Base-by-base conservation (phyloP, 2,329 filamentous ascomycete genomes). In the Emmonsia crescens region DNA sequence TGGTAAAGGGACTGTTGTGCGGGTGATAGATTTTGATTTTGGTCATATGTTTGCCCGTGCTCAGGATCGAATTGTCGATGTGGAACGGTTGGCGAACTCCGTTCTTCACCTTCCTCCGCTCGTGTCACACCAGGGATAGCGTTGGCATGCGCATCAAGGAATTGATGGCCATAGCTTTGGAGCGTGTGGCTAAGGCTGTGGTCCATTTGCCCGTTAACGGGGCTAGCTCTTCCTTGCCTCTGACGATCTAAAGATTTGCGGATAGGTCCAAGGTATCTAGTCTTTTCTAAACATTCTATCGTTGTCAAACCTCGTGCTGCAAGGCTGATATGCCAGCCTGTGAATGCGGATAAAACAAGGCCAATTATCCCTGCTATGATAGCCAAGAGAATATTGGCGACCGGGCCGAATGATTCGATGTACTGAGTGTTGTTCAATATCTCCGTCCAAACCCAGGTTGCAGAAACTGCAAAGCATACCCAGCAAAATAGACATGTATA, bases 251-350 rank as follows among this genome's bases (percentile, higher is more conserved):
- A 82, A 57, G 83, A 83, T 71, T 85, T 85, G 61, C 88, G 83
- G 63, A 96, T 73, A 0, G 91, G 90, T 10, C 89, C 91, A 8
- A 96, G 82, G 75, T 99, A 99, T 61, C 94, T 84, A 1, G 93
- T 97, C 79, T 94, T 96, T 75, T 99, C 94, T 63, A 99, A 79
- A 69, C 89, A 96, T 74, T 99, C 94, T 63, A 99, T 96, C 2
- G 94, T 99, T 0, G 94, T 99, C 75, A 95, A 86, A 3, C 90
- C 91, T 31, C 83, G 83, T 60, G 83, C 78, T 1, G 90, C 89
- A 1, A 99, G 82, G 73, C 89, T 85, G 61, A 97, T 82, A 78
- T 99, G 94, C 92, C 94, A 99, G 1, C 78, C 83, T 0, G 92
- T 96, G 71, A 99, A 99, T 0, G 89, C 91, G 14, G 86, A 86